Conservation (phyloP, 257 asterid species). For the Dorcoceras hygrometricum region DNA sequence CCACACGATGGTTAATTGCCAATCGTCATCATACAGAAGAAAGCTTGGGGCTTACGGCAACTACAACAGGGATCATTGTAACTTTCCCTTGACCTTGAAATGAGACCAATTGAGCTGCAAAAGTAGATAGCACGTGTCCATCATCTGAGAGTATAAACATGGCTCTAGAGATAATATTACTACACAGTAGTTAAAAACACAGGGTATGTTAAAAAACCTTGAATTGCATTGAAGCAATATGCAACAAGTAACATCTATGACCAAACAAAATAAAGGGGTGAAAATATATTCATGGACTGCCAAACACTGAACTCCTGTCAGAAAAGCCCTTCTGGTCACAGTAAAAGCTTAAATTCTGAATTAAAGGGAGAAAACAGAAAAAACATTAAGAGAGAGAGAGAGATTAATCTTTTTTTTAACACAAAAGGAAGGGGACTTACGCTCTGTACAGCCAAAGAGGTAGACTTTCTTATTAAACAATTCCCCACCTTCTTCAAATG, state of each 20-base stretch:
- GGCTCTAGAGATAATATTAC: background rate
- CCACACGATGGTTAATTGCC: conserved; percentile 1
- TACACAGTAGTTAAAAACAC: too few species aligned
- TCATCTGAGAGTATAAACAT: background rate
- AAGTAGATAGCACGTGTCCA: conserved; percentile 16
- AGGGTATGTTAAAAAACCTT: too few species aligned
- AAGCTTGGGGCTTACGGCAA: conserved; percentile 54
- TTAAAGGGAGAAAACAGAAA: background rate
- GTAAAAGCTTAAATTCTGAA: background rate
- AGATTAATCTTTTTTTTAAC: background rate
- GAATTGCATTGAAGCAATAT: conserved; percentile 1
- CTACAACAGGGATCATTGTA: conserved; percentile 67
- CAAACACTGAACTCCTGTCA: background rate
- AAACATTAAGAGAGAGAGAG: background rate
- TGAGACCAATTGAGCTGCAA: conserved; percentile 64
- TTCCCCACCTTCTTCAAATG: conserved; percentile 89
- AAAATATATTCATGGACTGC: background rate
- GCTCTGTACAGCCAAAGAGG: conserved; percentile 89
- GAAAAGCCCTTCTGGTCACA: conserved; percentile 7
- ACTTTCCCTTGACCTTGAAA: conserved; percentile 53
- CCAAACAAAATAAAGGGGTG: conserved; percentile 10
- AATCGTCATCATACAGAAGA: background rate
- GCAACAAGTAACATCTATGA: background rate
- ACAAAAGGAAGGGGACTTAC: conserved; percentile 46
- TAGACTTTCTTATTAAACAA: conserved; percentile 65